Evolutionary conservation across 2,329 filamentous ascomycete genomes (phyloP).

Genomic region (Phialophora macrospora): DNA sequence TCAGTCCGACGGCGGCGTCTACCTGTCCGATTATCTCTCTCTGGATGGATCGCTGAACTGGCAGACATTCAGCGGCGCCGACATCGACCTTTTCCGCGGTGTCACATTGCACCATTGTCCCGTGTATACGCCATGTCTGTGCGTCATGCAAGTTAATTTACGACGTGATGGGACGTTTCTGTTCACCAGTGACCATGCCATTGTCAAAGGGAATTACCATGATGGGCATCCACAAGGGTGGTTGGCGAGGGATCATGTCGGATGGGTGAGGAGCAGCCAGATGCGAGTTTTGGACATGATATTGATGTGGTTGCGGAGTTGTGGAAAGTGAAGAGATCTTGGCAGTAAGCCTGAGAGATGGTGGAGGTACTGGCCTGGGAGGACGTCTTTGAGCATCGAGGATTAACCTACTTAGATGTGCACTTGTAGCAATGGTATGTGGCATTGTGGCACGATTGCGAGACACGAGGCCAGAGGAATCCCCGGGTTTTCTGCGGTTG

Average conservation of each 20-base stretch:
- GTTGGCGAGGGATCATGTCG: not conserved
- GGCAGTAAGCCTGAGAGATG: not conserved
- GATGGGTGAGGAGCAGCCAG: slow-evolving; percentile 1
- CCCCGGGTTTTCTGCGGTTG: not conserved
- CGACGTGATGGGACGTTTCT: not conserved
- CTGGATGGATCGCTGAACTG: slow-evolving; percentile 11
- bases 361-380: not conserved
- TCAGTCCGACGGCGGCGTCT: not conserved
- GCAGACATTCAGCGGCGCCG: slow-evolving; percentile 11
- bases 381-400: not conserved
- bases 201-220: slow-evolving; percentile 10
- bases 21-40: slow-evolving; percentile 1
- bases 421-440: not conserved
- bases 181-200: slow-evolving; percentile 11
- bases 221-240: slow-evolving; percentile 1
- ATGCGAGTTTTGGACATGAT: slow-evolving; percentile 3
- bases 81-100: slow-evolving; percentile 1
- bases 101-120: slow-evolving; percentile 12
- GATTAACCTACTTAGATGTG: not conserved
- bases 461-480: not conserved
- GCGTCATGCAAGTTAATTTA: slow-evolving; percentile 9
- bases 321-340: not conserved
- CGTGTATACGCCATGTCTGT: slow-evolving; percentile 10
- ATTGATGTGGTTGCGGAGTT: not conserved
- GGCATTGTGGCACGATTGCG: not conserved